Evolutionary conservation across 495 filamentous ascomycete species (phyloP), one percentile per base, ranked within the genome.

Genomic region (Neurospora tetrasperma): DNA sequence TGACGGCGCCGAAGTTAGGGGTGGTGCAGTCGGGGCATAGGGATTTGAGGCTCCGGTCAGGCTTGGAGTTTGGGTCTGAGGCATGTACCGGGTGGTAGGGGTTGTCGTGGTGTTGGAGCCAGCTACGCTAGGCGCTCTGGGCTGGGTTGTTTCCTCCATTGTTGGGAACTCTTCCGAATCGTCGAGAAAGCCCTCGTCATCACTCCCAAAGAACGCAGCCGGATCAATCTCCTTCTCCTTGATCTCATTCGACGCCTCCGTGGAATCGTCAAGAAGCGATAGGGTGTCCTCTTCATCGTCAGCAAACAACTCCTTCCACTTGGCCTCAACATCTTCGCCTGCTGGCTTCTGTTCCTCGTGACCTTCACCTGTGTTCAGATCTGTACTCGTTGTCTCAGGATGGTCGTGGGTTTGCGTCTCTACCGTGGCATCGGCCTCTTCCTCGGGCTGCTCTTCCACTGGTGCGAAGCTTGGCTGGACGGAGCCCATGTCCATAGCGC

Each of bases 301-400:
- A 42, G 82, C 91, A 75, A 98, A 85, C 73, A 92, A 92, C 59
- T 90, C 92, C 76, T 93, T 85, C 96, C 96, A 98, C 74, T 90
- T 88, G 3, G 91, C 92, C 68, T 91, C 90, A 8, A 96, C 81
- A 75, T 96, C 91, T 40, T 79, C 76, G 2, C 68, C 72, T 16
- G 40, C 48, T 35, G 27, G 54, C 27, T 66, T 66, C 59, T 74
- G n/a, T 82, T 74, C 70, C 23, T 75, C 73, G n/a, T 73, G 70
- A 69, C 5, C 20, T 8, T 46, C 23, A 9, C 39, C 8, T 75
- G 20, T 35, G 14, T 71, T 27, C 40, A 59, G 69, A 14, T 20
- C 23, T 41, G 71, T 20, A 6, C 42, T 71, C 73, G 14, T 70
- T 40, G 54, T 23, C 23, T 62, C 54, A 12, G 66, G 39, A 0